phyloP scores from a whole-genome alignment of 495 filamentous ascomycete genomes.

The Penicillium soppii region DNA sequence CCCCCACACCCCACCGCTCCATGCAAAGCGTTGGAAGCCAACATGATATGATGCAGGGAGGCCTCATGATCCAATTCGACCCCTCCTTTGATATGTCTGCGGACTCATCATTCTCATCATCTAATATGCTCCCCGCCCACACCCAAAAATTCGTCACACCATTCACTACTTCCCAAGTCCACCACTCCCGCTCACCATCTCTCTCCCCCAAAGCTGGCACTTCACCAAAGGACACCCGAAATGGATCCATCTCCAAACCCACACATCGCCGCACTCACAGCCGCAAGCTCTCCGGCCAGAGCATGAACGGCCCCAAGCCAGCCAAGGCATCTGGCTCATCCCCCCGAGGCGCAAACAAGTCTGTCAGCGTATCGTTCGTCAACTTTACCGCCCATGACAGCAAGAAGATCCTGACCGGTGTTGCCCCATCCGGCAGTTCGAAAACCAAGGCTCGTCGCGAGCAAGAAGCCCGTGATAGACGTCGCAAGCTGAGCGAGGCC shows the following conservation, averaged over 20 bases:
- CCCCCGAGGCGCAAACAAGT: conserved; percentile 34
- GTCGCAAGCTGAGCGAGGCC: conserved; percentile 70
- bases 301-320: conserved; percentile 36
- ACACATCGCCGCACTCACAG: conserved; percentile 32
- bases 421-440: conserved; percentile 83
- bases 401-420: conserved; percentile 78
- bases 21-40: conserved; percentile 32
- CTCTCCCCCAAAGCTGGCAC: conserved; percentile 35
- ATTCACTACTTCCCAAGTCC: conserved; percentile 28
- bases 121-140: conserved; percentile 26
- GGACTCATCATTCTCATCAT: conserved; percentile 31
- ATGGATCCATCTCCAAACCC: conserved; percentile 18
- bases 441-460: conserved; percentile 94
- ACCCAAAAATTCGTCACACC: conserved; percentile 31
- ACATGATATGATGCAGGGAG: conserved; percentile 42
- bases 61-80: conserved; percentile 49
- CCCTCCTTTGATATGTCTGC: conserved; percentile 38
- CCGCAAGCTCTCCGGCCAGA: conserved; percentile 39
- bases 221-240: conserved; percentile 28
- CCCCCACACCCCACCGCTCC: conserved; percentile 32
- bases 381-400: conserved; percentile 89
- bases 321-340: conserved; percentile 30
- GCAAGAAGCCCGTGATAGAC: conserved; percentile 77
- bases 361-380: conserved; percentile 69
- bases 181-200: conserved; percentile 37